Percentiles rank a stretch among this genome's conserved stretches.
phyloP scores from a whole-genome alignment of 371 early-diverging fungal genomes.

The Mucor indicus region DNA sequence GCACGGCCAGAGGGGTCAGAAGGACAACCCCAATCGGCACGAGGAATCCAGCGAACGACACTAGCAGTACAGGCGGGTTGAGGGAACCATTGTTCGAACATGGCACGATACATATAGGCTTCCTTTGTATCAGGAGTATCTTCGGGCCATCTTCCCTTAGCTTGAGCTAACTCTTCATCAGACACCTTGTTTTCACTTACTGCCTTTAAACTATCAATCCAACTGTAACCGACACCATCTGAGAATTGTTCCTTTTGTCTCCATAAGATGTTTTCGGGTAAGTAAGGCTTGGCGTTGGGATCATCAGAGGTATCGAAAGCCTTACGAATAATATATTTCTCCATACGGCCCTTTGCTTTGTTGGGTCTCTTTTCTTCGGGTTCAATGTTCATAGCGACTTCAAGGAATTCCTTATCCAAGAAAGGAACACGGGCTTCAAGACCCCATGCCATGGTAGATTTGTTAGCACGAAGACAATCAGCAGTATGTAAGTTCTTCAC shows the following conservation, averaged over 20 bases:
- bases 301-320: slow-evolving; percentile 70
- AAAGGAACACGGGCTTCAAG: slow-evolving; percentile 97
- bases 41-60: slow-evolving; percentile 94
- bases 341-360: slow-evolving; percentile 68
- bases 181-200: slow-evolving; percentile 65
- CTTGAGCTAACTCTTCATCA: slow-evolving; percentile 72
- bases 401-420: slow-evolving; percentile 86
- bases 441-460: slow-evolving; percentile 98
- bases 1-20: slow-evolving; percentile 97
- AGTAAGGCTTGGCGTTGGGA: slow-evolving; percentile 73
- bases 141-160: slow-evolving; percentile 72
- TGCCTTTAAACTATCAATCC: slow-evolving; percentile 92
- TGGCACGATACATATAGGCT: slow-evolving; percentile 89
- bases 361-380: slow-evolving; percentile 77
- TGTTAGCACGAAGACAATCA: slow-evolving; percentile 96
- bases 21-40: slow-evolving; percentile 96
- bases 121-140: slow-evolving; percentile 95
- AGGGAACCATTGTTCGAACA: slow-evolving; percentile 93
- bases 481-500: slow-evolving; percentile 93
- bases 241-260: slow-evolving; percentile 98
- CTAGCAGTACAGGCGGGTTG: slow-evolving; percentile 83
- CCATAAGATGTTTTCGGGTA: slow-evolving; percentile 91
- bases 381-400: slow-evolving; percentile 82
- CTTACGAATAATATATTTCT: slow-evolving; percentile 86
- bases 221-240: slow-evolving; percentile 95